Conservation (phyloP, 116 monocot genomes). For the Dioscorea cayenensis region DNA sequence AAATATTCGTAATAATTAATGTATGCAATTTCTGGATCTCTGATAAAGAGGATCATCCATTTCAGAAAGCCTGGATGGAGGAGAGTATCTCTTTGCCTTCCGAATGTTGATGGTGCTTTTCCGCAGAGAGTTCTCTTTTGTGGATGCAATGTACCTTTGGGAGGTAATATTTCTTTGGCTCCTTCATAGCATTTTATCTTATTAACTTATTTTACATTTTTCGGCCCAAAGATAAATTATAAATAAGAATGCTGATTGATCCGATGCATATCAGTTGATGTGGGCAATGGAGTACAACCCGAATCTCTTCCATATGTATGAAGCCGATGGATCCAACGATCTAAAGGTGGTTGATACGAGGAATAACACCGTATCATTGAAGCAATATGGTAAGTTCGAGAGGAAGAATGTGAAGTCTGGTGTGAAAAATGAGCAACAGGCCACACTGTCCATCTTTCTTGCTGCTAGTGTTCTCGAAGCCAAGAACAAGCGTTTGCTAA, state of each 20-base stretch:
- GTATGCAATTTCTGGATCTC: background rate
- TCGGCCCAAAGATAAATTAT: background rate
- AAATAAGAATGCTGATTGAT: conserved; percentile 4
- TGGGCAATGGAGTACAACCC: conserved; percentile 97
- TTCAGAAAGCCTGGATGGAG: conserved; percentile 86
- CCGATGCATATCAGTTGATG: conserved; percentile 59
- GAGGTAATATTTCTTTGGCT: conserved; percentile 51
- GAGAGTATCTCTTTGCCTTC: conserved; percentile 91
- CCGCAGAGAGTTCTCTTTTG: conserved; percentile 91
- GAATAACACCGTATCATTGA: conserved; percentile 20
- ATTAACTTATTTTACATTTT: no score
- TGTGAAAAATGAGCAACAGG: conserved; percentile 19
- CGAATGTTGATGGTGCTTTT: conserved; percentile 99
- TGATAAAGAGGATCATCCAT: conserved; percentile 12
- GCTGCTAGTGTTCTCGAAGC: conserved; percentile 81
- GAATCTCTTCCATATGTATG: conserved; percentile 53
- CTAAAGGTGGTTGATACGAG: background rate
- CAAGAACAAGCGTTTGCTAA: conserved; percentile 52
- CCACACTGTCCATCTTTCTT: conserved; percentile 61
- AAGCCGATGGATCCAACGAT: conserved; percentile 11
- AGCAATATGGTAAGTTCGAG: conserved; percentile 78
- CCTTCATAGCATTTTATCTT: background rate
- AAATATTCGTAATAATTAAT: no score
- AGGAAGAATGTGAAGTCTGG: conserved; percentile 44
- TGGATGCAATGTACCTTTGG: conserved; percentile 91